Evolutionary conservation across 768 basidiomycete genomes (phyloP).

Genomic region (Kondoa malvinella): DNA sequence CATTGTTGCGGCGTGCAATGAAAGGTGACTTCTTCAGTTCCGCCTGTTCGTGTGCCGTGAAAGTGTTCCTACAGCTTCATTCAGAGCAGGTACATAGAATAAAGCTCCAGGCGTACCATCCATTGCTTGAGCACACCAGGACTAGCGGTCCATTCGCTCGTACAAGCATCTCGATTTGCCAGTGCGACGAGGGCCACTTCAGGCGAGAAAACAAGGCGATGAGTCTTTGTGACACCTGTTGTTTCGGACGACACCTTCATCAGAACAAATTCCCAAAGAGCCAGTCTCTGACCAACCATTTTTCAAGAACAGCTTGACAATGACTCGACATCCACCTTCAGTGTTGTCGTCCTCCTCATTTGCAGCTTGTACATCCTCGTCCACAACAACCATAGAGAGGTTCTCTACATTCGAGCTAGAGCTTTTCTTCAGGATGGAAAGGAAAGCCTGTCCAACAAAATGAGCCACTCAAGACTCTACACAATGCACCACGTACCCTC

Average conservation of each 20-base stretch:
- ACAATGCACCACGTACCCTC: not conserved
- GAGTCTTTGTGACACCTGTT: slow-evolving; percentile 3
- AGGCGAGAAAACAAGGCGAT: not conserved
- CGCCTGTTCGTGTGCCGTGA: not conserved
- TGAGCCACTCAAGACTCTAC: not conserved
- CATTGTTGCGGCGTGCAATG: not conserved
- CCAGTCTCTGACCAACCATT: too few relatives aligned
- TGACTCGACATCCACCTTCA: not conserved
- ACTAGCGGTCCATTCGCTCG: not conserved
- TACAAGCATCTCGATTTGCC: slow-evolving; percentile 3
- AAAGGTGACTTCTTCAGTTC: slow-evolving; percentile 5
- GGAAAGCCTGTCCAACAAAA: not conserved
- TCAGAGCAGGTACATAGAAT: not conserved
- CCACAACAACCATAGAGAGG: not conserved
- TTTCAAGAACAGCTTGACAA: slow-evolving; percentile 3
- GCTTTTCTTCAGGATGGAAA: not conserved
- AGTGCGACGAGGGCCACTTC: not conserved
- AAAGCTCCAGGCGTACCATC: not conserved
- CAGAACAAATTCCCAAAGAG: too few relatives aligned
- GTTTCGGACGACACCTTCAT: too few relatives aligned
- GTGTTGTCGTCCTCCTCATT: not conserved
- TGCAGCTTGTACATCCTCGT: not conserved
- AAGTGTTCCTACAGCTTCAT: not conserved
- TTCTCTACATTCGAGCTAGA: not conserved
- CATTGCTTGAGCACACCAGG: not conserved